Percentiles rank a stretch among this genome's conserved stretches.
phyloP scores from a whole-genome alignment of 768 basidiomycete genomes.

The Suillus discolor region DNA sequence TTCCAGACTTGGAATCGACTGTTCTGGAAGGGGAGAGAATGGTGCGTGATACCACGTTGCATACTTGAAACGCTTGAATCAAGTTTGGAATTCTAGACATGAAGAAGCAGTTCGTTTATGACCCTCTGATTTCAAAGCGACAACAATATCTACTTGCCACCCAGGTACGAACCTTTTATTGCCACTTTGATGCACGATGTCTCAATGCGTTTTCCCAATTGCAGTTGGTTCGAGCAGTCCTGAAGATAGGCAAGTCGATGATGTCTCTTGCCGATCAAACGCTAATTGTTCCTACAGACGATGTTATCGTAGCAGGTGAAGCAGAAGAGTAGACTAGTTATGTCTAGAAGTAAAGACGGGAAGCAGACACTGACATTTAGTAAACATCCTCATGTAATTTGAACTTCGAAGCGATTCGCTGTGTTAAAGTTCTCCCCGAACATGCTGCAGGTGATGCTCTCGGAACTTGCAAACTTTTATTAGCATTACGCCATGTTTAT shows the following conservation, averaged over 20 bases:
- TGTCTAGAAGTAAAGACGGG: slow-evolving; percentile 19
- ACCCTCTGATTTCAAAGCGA: slow-evolving; percentile 95
- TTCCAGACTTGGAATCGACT: slow-evolving; percentile 91
- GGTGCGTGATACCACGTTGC: slow-evolving; percentile 48
- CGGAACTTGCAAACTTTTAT: background rate
- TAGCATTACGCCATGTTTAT: background rate
- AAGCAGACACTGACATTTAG: slow-evolving; percentile 18
- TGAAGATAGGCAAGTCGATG: slow-evolving; percentile 74
- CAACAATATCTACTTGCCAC: slow-evolving; percentile 98
- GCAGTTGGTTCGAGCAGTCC: slow-evolving; percentile 80
- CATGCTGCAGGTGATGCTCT: background rate
- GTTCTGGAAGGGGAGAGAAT: slow-evolving; percentile 81
- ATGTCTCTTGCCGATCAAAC: slow-evolving; percentile 2
- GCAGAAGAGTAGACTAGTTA: slow-evolving; percentile 57
- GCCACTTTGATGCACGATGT: background rate
- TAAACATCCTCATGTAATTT: slow-evolving; percentile 27
- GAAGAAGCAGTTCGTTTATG: slow-evolving; percentile 96
- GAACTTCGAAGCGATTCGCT: slow-evolving; percentile 13
- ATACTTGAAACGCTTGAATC: background rate
- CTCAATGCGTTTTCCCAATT: slow-evolving; percentile 13
- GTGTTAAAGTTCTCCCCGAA: background rate
- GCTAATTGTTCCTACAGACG: slow-evolving; percentile 49
- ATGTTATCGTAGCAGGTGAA: slow-evolving; percentile 75
- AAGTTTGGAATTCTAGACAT: slow-evolving; percentile 63
- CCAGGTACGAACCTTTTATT: slow-evolving; percentile 54